Conservation (phyloP, 495 filamentous ascomycete species). For the Daldinia grandis region DNA sequence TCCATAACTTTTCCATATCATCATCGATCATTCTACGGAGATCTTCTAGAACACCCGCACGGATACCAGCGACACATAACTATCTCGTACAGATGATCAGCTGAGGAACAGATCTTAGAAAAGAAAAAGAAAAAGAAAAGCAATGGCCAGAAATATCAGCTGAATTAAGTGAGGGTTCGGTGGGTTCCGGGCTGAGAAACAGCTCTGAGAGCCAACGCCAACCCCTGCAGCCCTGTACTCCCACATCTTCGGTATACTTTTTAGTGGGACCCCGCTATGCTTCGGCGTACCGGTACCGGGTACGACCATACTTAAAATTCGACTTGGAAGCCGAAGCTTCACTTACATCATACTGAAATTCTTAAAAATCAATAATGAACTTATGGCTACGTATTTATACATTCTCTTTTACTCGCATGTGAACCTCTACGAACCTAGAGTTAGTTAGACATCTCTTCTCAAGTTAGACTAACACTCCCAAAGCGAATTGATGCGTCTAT, state of each 20-base stretch:
- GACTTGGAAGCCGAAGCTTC: constrained; percentile 32
- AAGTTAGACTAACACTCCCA: background rate
- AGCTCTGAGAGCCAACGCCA: background rate
- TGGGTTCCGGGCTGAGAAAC: constrained; percentile 31
- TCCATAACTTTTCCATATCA: background rate
- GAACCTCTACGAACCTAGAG: constrained; percentile 1
- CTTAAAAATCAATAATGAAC: background rate
- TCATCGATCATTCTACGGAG: background rate
- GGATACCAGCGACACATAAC: background rate
- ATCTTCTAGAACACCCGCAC: constrained; percentile 9
- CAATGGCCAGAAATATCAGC: constrained; percentile 23
- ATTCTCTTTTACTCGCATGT: background rate
- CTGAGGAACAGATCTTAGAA: constrained; percentile 1
- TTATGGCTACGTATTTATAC: constrained; percentile 26
- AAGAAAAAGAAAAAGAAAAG: constrained; percentile 8
- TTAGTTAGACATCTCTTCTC: constrained; percentile 7
- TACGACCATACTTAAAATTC: constrained; percentile 31
- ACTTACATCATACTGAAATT: constrained; percentile 42
- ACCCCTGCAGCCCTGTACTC: constrained; percentile 6
- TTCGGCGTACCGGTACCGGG: constrained; percentile 24
- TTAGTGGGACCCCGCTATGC: constrained; percentile 33
- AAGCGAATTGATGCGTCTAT: constrained; percentile 40
- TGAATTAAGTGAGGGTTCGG: constrained; percentile 29
- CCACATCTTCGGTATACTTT: constrained; percentile 30
- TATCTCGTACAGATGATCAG: constrained; percentile 15